A percentile compares a stretch with the other conserved stretches of the same genome.
These are phyloP conservation scores for Penicillium pulvis DNA, from an alignment of 495 filamentous ascomycete genomes.

Conservation along the genomic window DNA sequence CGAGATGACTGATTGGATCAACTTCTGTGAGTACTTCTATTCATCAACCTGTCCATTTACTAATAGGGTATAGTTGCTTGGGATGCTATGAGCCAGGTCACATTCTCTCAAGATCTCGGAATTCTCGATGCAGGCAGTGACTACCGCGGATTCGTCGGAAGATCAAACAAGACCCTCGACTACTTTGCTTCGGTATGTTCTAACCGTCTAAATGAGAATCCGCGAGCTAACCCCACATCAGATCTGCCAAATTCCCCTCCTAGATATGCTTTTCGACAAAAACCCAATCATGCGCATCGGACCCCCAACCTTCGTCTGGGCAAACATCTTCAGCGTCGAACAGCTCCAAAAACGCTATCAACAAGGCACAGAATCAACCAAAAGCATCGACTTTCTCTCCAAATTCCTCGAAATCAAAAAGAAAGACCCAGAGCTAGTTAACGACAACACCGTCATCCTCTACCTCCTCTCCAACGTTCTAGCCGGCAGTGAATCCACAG, in stretches of 20 bases:
- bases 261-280: slow-evolving; percentile 26
- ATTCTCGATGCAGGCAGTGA: slow-evolving; percentile 27
- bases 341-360: slow-evolving; percentile 23
- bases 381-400: slow-evolving; percentile 24
- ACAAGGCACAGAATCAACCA: background rate
- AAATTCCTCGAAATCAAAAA: slow-evolving; percentile 27
- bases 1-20: slow-evolving; percentile 43
- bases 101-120: slow-evolving; percentile 35
- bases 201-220: background rate
- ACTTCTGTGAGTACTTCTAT: slow-evolving; percentile 34
- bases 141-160: slow-evolving; percentile 23
- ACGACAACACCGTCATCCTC: slow-evolving; percentile 22
- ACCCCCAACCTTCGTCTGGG: slow-evolving; percentile 29
- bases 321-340: slow-evolving; percentile 26
- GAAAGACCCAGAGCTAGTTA: slow-evolving; percentile 26
- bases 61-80: slow-evolving; percentile 33
- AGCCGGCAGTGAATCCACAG: slow-evolving; percentile 43
- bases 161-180: slow-evolving; percentile 29
- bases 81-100: slow-evolving; percentile 38
- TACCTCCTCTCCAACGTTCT: slow-evolving; percentile 34
- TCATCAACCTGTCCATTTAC: background rate
- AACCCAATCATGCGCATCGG: slow-evolving; percentile 27
- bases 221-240: slow-evolving; percentile 1
- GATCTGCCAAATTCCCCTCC: slow-evolving; percentile 27
- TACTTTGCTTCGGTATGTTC: slow-evolving; percentile 36